Percentiles rank a stretch among this genome's conserved stretches.
Evolutionary conservation across 352 stramenopile genomes (phyloP).

Genomic region (Phytophthora pluvialis): DNA sequence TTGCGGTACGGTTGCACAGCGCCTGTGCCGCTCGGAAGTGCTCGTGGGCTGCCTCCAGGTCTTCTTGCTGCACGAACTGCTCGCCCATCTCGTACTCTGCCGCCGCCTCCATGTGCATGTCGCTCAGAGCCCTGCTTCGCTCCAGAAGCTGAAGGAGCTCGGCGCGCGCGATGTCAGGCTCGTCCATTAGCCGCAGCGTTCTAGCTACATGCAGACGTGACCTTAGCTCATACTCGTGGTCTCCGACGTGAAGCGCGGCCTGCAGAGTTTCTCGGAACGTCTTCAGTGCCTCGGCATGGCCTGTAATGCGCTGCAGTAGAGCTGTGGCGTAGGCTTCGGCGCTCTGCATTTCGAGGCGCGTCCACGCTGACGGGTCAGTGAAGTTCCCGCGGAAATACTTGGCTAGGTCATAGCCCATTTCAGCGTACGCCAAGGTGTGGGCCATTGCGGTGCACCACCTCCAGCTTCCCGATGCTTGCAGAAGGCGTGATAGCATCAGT

Average conservation of each 20-base stretch:
- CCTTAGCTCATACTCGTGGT: conserved; percentile 52
- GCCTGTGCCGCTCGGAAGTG: conserved; percentile 51
- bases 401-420: conserved; percentile 52
- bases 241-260: conserved; percentile 35
- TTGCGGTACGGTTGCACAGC: conserved; percentile 55
- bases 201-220: conserved; percentile 49
- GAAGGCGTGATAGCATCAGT: conserved; percentile 49
- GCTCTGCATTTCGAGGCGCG: conserved; percentile 55
- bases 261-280: conserved; percentile 58
- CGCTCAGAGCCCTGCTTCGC: conserved; percentile 42
- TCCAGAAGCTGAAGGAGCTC: conserved; percentile 52
- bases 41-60: conserved; percentile 43
- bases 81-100: conserved; percentile 61
- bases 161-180: conserved; percentile 43
- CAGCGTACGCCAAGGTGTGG: conserved; percentile 43
- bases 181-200: conserved; percentile 41
- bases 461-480: conserved; percentile 50
- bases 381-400: conserved; percentile 35
- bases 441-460: conserved; percentile 54
- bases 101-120: conserved; percentile 53
- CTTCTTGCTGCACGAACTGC: conserved; percentile 41
- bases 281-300: conserved; percentile 48
- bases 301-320: conserved; percentile 43
- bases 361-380: conserved; percentile 2
- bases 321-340: conserved; percentile 45